Evolutionary conservation across 1,284 basidiomycete genomes (phyloP), one percentile per base, ranked within the genome.

Genomic region (Tremellales sp.): DNA sequence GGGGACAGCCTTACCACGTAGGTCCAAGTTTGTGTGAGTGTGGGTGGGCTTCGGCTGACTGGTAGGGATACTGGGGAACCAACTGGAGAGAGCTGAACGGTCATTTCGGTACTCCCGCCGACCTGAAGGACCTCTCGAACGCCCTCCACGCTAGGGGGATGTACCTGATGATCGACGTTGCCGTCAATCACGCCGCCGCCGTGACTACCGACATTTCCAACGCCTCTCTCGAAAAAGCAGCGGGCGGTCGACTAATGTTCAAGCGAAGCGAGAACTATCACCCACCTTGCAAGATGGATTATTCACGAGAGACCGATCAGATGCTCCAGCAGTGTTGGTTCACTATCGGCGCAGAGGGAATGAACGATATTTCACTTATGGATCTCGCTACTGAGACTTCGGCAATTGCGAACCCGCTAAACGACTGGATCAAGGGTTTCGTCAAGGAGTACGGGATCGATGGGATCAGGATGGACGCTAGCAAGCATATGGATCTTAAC

Each of bases 121-220:
- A 87, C 64, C 79, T 88, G 44, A 83, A 84, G 56, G 79, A 79
- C 0, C 78, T 88, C 39, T 80, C 80, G 19, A 70, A 74, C 13
- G 85, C 82, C 41, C 64, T 86, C 12, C 85, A 88, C 65, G 67
- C 74, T 11, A 78, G 84, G 33, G 77, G 78, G 40, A 87, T 87
- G 84, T 82, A 81, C 58, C 75, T 86, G 54, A 87, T 87, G 86
- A 80, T 86, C 49, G 85, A 87, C 62, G 74, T 87, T 42, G 84
- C 86, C 33, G 80, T 85, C 17, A 87, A 87, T 67, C 80, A 84
- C 64, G 80, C 85, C 44, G 85, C 82, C 71, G 75, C 83, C 3
- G 51, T 49, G 4, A 45, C 53, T 3, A 56, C 53, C 13, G 49
- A 57, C 23, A 57, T 65, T 21, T 51, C 56, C n/a, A 47, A 51